Base-by-base conservation (phyloP, 805 yeast species). In the Metschnikowia orientalis region DNA sequence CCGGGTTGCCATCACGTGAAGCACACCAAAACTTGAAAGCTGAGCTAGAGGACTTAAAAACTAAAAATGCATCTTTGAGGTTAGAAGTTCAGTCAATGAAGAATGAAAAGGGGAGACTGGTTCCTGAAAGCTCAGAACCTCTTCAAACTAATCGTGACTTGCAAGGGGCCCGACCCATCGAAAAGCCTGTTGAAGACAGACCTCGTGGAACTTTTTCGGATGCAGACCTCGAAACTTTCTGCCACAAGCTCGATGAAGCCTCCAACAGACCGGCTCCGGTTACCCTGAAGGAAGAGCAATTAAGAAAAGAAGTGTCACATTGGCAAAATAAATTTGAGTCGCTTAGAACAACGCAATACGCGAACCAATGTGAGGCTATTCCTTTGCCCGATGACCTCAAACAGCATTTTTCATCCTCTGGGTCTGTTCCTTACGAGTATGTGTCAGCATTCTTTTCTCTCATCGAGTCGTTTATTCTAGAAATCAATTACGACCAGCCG, bases 321-420 rank as follows among this genome's bases (percentile, higher is more conserved):
- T 71, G 83, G 76, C 78, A 73, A 53, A 49, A 54, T 29, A 73
- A 62, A 41, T 72, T 61, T 44, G 75, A 75, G 50, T 69, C 70
- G 9, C 56, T 69, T n/a, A 66, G 74, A 18, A 47, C 70, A 14
- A 22, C 50, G 52, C 8, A 43, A 51, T 16, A 38, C 48, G 4
- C 42, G 40, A 19, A 42, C 47, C 21, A 45, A 54, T 27, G 55
- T 39, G 23, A 47, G 35, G 20, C 44, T 40, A 14, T 36, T n/a
- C n/a, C 42, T 26, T 30, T 51, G 5, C 40, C 51, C 12, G 45
- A 48, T 5, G 53, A 59, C 10, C 41, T 71, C 30, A 44, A 52
- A 26, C 37, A 47, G 8, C 58, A 56, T 33, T 43, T 62, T 5
- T 38, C 65, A 5, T 38, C 63, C 1, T 36, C 47, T 14, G 85